A percentile compares a stretch with the other conserved stretches of the same genome.
These are phyloP conservation scores for Aurifilum marmelostoma DNA, from an alignment of 2,329 filamentous ascomycete species.

Conservation along the genomic window DNA sequence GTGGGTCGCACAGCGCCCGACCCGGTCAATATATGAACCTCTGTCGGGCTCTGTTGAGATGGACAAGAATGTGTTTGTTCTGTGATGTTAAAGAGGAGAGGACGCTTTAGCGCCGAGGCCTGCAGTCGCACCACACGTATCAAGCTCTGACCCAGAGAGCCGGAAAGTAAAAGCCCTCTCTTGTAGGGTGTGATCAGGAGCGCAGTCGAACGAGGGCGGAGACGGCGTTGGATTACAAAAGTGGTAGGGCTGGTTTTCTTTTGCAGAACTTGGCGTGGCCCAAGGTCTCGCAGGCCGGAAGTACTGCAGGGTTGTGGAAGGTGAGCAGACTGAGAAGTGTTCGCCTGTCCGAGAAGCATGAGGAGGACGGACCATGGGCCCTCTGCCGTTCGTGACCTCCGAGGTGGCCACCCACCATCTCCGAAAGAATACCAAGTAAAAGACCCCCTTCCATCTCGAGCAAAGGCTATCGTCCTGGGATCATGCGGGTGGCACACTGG, in stretches of 20 bases:
- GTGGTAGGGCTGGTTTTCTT: neutral
- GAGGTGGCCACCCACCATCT: conserved; percentile 9
- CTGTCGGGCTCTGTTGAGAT: neutral
- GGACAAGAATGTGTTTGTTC: conserved; percentile 12
- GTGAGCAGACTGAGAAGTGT: neutral
- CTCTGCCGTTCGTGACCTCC: conserved; percentile 20
- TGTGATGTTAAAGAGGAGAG: conserved; percentile 19
- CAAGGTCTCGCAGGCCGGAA: conserved; percentile 17
- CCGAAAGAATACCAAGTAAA: neutral
- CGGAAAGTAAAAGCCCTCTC: neutral
- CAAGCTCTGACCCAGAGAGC: conserved; percentile 2
- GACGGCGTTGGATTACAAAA: neutral
- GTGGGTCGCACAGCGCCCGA: conserved; percentile 15
- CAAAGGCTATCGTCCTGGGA: conserved; percentile 10
- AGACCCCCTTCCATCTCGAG: neutral
- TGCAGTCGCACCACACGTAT: neutral
- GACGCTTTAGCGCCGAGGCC: conserved; percentile 23
- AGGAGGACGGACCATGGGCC: neutral
- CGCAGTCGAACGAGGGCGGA: conserved; percentile 3
- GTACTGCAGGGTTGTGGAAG: conserved; percentile 5
- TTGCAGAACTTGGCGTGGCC: neutral
- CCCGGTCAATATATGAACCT: conserved; percentile 21
- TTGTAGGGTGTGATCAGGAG: conserved; percentile 18
- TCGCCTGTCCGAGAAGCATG: neutral
- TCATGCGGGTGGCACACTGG: neutral